These are phyloP conservation scores for Nissolia schottii DNA, from an alignment of 306 rosid species.

Conservation along the genomic window DNA sequence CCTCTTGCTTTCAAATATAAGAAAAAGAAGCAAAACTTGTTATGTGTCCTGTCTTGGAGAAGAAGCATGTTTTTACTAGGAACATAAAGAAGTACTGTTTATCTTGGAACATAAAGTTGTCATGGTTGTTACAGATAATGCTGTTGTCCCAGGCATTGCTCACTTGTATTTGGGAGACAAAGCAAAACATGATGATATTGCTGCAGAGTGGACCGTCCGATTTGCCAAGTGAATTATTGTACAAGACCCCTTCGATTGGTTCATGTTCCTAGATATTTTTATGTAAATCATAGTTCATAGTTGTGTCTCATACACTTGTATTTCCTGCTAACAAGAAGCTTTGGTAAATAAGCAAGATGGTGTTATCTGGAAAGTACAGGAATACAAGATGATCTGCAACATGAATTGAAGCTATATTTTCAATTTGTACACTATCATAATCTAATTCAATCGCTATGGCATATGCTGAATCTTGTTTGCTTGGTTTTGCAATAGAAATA, in stretches of 20 bases:
- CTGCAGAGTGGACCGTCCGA: constrained; percentile 81
- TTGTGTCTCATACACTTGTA: neutral
- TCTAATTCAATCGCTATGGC: neutral
- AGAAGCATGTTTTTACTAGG: neutral
- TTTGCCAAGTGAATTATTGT: constrained; percentile 68
- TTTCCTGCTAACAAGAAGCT: neutral
- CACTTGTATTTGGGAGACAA: constrained; percentile 69
- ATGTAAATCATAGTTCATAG: constrained; percentile 7
- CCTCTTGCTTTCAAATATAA: neutral
- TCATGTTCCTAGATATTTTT: neutral
- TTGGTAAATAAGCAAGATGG: neutral
- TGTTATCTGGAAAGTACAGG: neutral
- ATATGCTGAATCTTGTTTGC: neutral
- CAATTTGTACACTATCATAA: neutral
- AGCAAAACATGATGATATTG: constrained; percentile 70
- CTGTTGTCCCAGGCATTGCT: constrained; percentile 62
- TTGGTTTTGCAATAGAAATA: neutral
- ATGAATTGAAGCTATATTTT: neutral
- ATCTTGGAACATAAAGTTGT: neutral
- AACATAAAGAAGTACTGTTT: no score
- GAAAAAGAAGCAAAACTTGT: neutral
- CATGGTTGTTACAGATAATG: constrained; percentile 52
- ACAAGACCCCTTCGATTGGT: neutral
- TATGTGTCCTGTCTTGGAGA: neutral
- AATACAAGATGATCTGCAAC: neutral